Conservation (phyloP, 148 eudicot genomes). For the Chenopodium quinoa region DNA sequence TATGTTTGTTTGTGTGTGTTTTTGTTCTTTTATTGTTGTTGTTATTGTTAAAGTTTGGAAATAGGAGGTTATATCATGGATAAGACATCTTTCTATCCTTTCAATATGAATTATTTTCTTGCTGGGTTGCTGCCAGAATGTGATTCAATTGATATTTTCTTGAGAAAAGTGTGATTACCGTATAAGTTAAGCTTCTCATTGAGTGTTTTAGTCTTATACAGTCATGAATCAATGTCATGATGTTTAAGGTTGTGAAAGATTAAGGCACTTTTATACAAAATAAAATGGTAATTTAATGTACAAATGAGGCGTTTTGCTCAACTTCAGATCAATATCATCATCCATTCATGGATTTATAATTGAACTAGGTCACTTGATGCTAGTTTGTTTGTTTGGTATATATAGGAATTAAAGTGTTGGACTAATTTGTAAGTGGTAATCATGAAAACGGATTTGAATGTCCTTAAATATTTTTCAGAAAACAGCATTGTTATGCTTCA, state of each 20-base stretch:
- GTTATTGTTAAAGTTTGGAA: neutral
- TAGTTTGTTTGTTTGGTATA: neutral
- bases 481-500: neutral
- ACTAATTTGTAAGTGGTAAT: neutral
- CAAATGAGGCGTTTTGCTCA: neutral
- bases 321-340: neutral
- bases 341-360: neutral
- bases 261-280: neutral
- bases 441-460: neutral
- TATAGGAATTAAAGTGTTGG: neutral
- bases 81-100: neutral
- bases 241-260: neutral
- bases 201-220: neutral
- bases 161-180: neutral
- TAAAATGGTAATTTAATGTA: too few relatives aligned
- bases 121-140: constrained; percentile 1
- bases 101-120: neutral
- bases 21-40: too few relatives aligned
- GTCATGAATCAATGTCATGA: neutral
- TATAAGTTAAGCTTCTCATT: neutral
- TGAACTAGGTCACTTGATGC: neutral
- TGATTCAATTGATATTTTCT: neutral
- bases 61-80: neutral
- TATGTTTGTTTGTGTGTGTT: too few relatives aligned
- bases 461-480: neutral